Conservation (phyloP, 768 basidiomycete genomes). For the Pleurotus cornucopiae region DNA sequence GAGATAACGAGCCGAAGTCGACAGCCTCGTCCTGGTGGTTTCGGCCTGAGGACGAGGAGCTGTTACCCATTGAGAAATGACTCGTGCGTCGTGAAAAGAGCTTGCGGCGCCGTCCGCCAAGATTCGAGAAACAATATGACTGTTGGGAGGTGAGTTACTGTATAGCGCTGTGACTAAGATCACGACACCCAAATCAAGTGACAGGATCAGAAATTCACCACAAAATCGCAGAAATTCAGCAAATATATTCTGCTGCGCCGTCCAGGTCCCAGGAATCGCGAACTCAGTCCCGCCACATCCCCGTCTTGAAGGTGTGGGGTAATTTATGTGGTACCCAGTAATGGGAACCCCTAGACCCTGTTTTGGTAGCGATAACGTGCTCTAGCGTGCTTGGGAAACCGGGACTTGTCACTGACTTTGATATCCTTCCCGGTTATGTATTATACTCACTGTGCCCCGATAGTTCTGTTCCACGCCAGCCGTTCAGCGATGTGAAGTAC, state of each 20-base stretch:
- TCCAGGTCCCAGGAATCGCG: too few relatives aligned
- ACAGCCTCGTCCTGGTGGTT: slow-evolving; percentile 77
- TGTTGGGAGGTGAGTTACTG: background rate
- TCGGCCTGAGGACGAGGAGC: slow-evolving; percentile 69
- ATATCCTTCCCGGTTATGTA: too few relatives aligned
- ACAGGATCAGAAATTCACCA: background rate
- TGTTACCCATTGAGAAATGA: slow-evolving; percentile 67
- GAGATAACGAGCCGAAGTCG: slow-evolving; percentile 76
- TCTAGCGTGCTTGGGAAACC: slow-evolving; percentile 4
- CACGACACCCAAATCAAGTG: background rate
- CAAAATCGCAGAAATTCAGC: background rate
- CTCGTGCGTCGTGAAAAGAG: background rate
- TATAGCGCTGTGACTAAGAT: background rate
- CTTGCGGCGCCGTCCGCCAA: background rate
- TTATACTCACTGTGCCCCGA: too few relatives aligned
- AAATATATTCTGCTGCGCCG: background rate
- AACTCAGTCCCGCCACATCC: too few relatives aligned
- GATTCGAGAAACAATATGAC: background rate
- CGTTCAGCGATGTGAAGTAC: slow-evolving; percentile 1
- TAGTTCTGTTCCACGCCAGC: background rate
- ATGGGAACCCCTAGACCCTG: background rate
- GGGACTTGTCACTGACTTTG: background rate
- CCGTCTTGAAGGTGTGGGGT: too few relatives aligned
- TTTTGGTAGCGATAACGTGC: slow-evolving; percentile 4
- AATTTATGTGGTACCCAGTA: too few relatives aligned